Base-by-base conservation (phyloP, 1,284 basidiomycete genomes). In the Meira nashicola region DNA sequence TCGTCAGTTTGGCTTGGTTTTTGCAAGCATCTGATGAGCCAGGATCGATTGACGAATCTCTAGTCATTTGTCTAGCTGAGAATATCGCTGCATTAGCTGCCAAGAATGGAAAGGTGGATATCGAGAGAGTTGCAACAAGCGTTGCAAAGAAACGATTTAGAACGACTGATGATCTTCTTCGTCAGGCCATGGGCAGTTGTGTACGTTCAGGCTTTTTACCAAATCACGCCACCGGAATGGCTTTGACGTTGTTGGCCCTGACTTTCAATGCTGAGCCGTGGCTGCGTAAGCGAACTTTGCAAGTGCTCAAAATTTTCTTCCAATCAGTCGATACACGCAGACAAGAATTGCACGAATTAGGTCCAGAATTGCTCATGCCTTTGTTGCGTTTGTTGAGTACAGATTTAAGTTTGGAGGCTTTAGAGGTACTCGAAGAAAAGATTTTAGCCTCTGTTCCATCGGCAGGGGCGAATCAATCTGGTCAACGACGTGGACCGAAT, bases 381-480 rank as follows among this genome's bases (percentile, higher is more conserved):
- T 81, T 96, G 19, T 81, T 96, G 38, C 86, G 90, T 25, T 83
- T 95, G 25, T 82, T 95, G 12, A 87, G 89, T 64, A 90, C 89
- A 1, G n/a, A 37, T 12, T 84, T 93, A 28, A 87, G 92, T 6
- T 80, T 86, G 2, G 86, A 90, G 64, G 92, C 92, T 0, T 83
- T 96, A 47, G 91, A 94, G 51, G 91, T 95, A 15, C 84, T 96
- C 1, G 92, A 95, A 71, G 88, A 92, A 70, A 91, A 90, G 0
- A 85, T 90, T 75, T 84, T 48, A n/a, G 12, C 25, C 17, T 21
- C 12, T n/a, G 46, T 12, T 21, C 17, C 17, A 8, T 17, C 46
- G 21, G 25, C 12, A 14, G 46, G 46, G 12, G 23, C 17, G 12
- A 48, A 48, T 25, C 17, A 23, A 5, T n/a, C 17, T 21, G 19